These are phyloP conservation scores for Cladophialophora exuberans DNA, from an alignment of 2,329 filamentous ascomycete species.

Conservation along the genomic window DNA sequence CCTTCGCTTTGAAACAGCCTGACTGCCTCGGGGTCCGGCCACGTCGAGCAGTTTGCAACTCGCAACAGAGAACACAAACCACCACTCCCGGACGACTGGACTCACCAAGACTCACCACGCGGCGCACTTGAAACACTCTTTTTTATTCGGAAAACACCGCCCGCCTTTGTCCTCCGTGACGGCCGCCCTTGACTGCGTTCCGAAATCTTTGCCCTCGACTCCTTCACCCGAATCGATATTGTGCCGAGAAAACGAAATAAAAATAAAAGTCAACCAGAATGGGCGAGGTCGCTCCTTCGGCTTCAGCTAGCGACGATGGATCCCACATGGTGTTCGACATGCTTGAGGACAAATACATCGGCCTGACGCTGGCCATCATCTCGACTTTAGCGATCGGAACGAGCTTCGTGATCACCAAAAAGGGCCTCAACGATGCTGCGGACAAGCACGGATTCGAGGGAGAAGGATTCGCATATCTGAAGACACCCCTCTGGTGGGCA, in stretches of 20 bases:
- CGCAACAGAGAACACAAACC: not conserved
- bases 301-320: conserved; percentile 1
- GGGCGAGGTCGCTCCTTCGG: conserved; percentile 1
- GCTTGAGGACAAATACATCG: conserved; percentile 47
- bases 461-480: conserved; percentile 91
- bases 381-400: conserved; percentile 66
- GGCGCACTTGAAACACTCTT: not conserved
- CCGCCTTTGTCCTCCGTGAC: not conserved
- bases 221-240: too few species aligned
- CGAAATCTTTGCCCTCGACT: too few species aligned
- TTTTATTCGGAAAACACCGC: not conserved
- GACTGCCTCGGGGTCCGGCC: conserved; percentile 16
- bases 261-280: not conserved
- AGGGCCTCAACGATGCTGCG: conserved; percentile 90
- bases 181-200: not conserved
- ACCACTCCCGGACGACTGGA: not conserved
- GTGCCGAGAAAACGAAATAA: not conserved
- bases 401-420: conserved; percentile 99
- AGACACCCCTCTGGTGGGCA: conserved; percentile 96
- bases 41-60: conserved; percentile 10
- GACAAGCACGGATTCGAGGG: conserved; percentile 94
- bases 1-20: not conserved
- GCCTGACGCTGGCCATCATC: conserved; percentile 49
- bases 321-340: conserved; percentile 23
- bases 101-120: not conserved